Evolutionary conservation across 1,139 yeast genomes (phyloP).

Genomic region (Candida buenavistaensis): DNA sequence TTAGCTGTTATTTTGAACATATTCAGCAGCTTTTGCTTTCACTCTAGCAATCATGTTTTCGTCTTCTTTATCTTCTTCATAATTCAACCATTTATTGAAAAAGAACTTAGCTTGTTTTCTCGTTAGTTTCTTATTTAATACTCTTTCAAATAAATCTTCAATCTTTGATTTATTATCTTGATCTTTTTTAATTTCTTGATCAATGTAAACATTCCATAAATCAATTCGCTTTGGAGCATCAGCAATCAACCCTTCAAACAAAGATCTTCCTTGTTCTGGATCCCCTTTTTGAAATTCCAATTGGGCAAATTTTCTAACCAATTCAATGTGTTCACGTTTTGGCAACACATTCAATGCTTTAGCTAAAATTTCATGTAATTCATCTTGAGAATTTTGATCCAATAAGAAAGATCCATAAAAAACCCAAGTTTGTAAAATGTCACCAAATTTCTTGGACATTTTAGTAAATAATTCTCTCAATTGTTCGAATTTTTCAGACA

Average conservation of each 20-base stretch:
- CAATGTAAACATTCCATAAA: constrained; percentile 92
- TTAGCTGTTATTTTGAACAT: constrained; percentile 37
- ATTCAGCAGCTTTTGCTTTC: constrained; percentile 88
- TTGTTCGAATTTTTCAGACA: constrained; percentile 68
- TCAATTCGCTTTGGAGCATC: constrained; percentile 93
- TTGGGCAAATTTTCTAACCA: constrained; percentile 85
- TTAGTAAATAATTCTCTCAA: constrained; percentile 69
- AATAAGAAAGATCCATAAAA: constrained; percentile 74
- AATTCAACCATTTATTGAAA: constrained; percentile 87
- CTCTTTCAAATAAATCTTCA: constrained; percentile 82
- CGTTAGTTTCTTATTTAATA: constrained; percentile 63
- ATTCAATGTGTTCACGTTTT: constrained; percentile 74
- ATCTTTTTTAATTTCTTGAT: constrained; percentile 79
- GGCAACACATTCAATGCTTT: constrained; percentile 73
- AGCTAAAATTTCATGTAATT: constrained; percentile 69
- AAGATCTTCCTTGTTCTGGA: constrained; percentile 89
- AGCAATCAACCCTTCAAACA: constrained; percentile 87
- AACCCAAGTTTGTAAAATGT: constrained; percentile 71
- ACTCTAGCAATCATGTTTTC: constrained; percentile 77
- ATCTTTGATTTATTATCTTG: constrained; percentile 54
- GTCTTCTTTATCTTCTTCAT: constrained; percentile 71
- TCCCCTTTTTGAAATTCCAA: constrained; percentile 86
- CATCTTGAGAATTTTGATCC: constrained; percentile 55
- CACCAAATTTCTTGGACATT: constrained; percentile 82
- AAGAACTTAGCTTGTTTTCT: constrained; percentile 93